phyloP scores from a whole-genome alignment of 371 early-diverging fungal species.

The Lichtheimia corymbifera region DNA sequence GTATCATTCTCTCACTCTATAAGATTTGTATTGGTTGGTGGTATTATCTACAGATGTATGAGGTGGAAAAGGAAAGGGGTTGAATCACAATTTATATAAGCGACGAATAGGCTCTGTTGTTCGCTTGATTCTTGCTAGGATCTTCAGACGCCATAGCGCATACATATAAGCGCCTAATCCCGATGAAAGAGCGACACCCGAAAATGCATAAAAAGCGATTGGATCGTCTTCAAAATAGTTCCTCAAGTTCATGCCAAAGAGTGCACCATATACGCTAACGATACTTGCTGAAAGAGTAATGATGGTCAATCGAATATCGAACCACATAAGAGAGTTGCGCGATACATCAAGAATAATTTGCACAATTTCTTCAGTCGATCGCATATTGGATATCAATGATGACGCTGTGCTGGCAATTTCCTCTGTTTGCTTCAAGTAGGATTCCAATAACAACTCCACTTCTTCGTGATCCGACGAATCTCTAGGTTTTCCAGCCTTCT shows the following conservation, averaged over 20 bases:
- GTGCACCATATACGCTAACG: slow-evolving; percentile 60
- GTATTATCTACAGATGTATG: too few relatives aligned
- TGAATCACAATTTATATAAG: slow-evolving; percentile 6
- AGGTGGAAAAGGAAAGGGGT: too few relatives aligned
- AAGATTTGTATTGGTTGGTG: too few relatives aligned
- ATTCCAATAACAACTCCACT: slow-evolving; percentile 84
- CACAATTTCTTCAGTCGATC: slow-evolving; percentile 85
- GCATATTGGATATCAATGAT: slow-evolving; percentile 72
- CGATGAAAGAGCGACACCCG: slow-evolving; percentile 52
- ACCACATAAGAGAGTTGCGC: slow-evolving; percentile 82
- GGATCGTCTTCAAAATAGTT: slow-evolving; percentile 73
- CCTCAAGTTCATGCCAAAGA: slow-evolving; percentile 90
- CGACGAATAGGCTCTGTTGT: slow-evolving; percentile 4
- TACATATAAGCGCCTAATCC: slow-evolving; percentile 39
- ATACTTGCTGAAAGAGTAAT: slow-evolving; percentile 74
- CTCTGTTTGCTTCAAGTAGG: slow-evolving; percentile 84
- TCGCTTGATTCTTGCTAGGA: slow-evolving; percentile 28
- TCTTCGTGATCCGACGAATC: slow-evolving; percentile 76
- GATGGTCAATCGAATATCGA: slow-evolving; percentile 81
- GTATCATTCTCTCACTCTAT: too few relatives aligned
- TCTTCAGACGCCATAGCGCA: slow-evolving; percentile 31
- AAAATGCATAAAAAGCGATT: slow-evolving; percentile 66
- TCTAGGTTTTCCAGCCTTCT: slow-evolving; percentile 60
- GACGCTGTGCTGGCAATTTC: slow-evolving; percentile 77
- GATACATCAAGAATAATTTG: slow-evolving; percentile 83